phyloP scores from a whole-genome alignment of 768 basidiomycete genomes.

The Boletales sp. region DNA sequence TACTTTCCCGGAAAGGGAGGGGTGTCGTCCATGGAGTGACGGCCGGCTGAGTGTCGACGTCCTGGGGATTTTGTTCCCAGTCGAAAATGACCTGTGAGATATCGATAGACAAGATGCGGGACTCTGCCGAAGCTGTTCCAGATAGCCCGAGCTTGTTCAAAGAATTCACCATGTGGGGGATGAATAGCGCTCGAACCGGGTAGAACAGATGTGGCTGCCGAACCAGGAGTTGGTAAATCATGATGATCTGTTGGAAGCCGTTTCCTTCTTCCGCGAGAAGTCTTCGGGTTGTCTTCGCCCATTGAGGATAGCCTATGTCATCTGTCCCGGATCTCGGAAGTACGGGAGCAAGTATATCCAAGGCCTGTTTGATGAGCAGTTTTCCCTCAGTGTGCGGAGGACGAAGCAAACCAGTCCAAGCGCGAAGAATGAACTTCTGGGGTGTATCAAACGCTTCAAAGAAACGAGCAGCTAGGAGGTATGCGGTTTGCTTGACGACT shows the following conservation, averaged over 20 bases:
- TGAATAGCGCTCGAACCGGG: conserved; percentile 86
- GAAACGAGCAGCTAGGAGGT: conserved; percentile 87
- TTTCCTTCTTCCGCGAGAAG: conserved; percentile 87
- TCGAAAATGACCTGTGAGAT: conserved; percentile 87
- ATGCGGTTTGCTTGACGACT: conserved; percentile 89
- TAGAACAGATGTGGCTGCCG: conserved; percentile 91
- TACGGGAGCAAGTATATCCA: conserved; percentile 81
- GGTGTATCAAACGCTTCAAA: conserved; percentile 87
- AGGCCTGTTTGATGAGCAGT: conserved; percentile 74
- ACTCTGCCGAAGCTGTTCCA: conserved; percentile 65
- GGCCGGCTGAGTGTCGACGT: conserved; percentile 21
- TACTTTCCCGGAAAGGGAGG: conserved; percentile 76
- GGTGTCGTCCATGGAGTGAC: conserved; percentile 65
- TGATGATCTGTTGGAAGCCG: conserved; percentile 61
- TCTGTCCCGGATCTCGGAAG: conserved; percentile 66
- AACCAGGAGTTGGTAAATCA: conserved; percentile 89
- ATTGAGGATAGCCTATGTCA: conserved; percentile 56
- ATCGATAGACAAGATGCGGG: conserved; percentile 84
- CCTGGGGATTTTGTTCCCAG: conserved; percentile 76
- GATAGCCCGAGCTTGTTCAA: conserved; percentile 85
- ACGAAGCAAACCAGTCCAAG: conserved; percentile 87
- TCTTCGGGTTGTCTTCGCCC: conserved; percentile 84
- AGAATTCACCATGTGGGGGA: conserved; percentile 90
- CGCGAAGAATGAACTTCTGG: conserved; percentile 83
- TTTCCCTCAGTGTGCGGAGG: conserved; percentile 77